Evolutionary conservation across 306 rosid genomes (phyloP).

Genomic region (Rosa lucieae): DNA sequence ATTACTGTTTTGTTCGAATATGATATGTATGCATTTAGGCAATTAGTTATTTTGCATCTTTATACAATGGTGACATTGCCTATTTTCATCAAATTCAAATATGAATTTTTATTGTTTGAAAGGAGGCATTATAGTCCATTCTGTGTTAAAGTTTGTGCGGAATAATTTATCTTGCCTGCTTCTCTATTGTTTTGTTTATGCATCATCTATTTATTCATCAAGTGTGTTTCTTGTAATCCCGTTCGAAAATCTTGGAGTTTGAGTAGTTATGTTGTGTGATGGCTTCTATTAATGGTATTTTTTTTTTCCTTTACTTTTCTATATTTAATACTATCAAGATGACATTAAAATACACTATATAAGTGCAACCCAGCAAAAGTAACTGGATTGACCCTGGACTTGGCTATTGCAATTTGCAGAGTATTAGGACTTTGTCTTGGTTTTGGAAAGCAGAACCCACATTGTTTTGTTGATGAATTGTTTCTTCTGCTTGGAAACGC

Average conservation of each 20-base stretch:
- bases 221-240: neutral
- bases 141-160: too few relatives aligned
- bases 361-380: neutral
- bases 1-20: neutral
- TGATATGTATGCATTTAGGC: neutral
- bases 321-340: neutral
- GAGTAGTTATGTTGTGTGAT: neutral
- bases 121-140: neutral
- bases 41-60: neutral
- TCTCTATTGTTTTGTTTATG: neutral
- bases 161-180: neutral
- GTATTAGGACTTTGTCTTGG: neutral
- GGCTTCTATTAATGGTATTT: neutral
- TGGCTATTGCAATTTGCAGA: neutral
- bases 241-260: neutral
- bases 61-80: neutral
- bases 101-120: neutral
- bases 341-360: neutral
- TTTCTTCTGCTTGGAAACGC: neutral
- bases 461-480: neutral
- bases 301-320: neutral
- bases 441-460: neutral
- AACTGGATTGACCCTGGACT: neutral
- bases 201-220: neutral
- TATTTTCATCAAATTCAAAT: neutral